These are phyloP conservation scores for Arxiozyma slooffiae DNA, from an alignment of 1,139 yeast genomes.

Conservation along the genomic window DNA sequence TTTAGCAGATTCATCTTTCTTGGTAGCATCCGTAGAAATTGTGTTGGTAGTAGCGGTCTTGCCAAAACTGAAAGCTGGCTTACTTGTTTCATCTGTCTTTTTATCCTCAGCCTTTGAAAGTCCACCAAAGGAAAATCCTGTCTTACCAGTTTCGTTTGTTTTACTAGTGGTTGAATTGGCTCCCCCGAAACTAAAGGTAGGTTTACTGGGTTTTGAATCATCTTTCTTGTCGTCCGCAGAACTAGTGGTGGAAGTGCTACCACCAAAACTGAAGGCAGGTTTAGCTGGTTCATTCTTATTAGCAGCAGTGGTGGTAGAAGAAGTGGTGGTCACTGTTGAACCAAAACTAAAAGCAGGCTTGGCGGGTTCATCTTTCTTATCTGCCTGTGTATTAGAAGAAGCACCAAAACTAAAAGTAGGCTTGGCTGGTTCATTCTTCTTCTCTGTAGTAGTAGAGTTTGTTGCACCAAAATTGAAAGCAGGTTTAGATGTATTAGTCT, in stretches of 20 bases:
- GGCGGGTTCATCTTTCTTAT: conserved; percentile 10
- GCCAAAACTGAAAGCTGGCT: conserved; percentile 15
- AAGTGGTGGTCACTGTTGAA: too few species aligned
- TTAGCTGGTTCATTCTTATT: background rate
- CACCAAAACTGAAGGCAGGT: conserved; percentile 3
- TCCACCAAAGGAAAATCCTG: conserved; percentile 16
- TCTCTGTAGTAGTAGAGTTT: background rate
- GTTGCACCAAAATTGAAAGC: conserved; percentile 3
- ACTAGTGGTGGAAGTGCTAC: conserved; percentile 3
- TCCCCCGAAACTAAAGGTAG: conserved; percentile 3
- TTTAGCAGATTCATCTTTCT: conserved; percentile 8
- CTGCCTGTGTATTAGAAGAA: conserved; percentile 8
- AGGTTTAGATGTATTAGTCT: conserved; percentile 6
- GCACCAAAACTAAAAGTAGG: conserved; percentile 15
- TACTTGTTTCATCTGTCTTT: conserved; percentile 8
- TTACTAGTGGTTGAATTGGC: background rate
- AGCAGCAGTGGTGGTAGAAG: background rate
- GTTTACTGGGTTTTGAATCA: conserved; percentile 2
- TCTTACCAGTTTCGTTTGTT: conserved; percentile 4
- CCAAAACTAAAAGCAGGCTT: conserved; percentile 4
- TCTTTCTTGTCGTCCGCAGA: background rate
- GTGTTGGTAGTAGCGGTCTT: background rate
- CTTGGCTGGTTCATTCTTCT: conserved; percentile 5
- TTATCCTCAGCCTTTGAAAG: conserved; percentile 7
- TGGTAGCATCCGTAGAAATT: conserved; percentile 1